Percentiles rank a stretch among this genome's conserved stretches.
Evolutionary conservation across 2,329 filamentous ascomycete genomes (phyloP).

Genomic region (Leptosphaerulina australis): DNA sequence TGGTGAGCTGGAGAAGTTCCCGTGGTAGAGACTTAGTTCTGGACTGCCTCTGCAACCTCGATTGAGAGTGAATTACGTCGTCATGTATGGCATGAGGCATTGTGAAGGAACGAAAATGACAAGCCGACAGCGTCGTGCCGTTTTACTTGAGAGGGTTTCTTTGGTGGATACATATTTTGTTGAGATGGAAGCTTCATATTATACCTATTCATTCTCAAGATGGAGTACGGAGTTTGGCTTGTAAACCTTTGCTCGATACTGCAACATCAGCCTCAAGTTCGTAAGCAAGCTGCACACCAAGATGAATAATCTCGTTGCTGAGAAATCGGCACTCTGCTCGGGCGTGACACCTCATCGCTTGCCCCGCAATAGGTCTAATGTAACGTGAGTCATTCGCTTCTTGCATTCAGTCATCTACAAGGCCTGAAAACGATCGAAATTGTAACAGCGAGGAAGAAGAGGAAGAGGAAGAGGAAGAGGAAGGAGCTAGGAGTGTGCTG

Average conservation of each 20-base stretch:
- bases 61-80: not conserved
- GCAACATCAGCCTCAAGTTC: not conserved
- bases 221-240: not conserved
- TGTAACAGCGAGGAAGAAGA: no score
- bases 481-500: no score
- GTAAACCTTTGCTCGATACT: not conserved
- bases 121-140: not conserved
- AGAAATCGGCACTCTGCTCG: conserved; percentile 9
- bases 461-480: not conserved
- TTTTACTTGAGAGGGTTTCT: not conserved
- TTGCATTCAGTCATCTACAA: no score
- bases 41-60: not conserved
- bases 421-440: not conserved
- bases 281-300: conserved; percentile 7
- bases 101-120: not conserved
- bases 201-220: not conserved
- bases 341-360: not conserved
- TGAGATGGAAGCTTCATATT: not conserved
- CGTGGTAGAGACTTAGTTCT: conserved; percentile 14
- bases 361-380: not conserved
- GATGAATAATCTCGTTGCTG: conserved; percentile 12
- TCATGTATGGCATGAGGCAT: conserved; percentile 6
- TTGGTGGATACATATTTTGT: not conserved
- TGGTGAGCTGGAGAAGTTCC: conserved; percentile 13
- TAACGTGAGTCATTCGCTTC: conserved; percentile 3